phyloP scores from a whole-genome alignment of 2,329 filamentous ascomycete genomes.

The Penicillium janthinellum region DNA sequence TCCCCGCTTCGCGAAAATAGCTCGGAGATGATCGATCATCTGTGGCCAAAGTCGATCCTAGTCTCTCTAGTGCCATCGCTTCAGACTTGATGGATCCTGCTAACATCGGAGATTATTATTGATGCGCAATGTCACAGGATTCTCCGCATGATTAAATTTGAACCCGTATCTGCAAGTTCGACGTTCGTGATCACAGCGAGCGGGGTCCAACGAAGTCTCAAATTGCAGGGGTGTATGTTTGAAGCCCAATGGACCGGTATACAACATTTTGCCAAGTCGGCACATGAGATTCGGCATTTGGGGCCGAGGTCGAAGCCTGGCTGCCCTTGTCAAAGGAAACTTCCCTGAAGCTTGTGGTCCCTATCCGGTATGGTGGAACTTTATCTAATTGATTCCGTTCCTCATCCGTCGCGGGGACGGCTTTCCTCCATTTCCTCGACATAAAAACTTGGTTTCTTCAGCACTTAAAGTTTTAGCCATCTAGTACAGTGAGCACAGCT shows the following conservation, averaged over 20 bases:
- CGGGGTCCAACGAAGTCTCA: neutral
- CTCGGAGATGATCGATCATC: conserved; percentile 1
- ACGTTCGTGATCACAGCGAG: neutral
- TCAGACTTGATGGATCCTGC: neutral
- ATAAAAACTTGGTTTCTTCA: neutral
- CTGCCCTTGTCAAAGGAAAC: neutral
- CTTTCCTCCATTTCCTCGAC: neutral
- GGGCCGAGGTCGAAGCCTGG: neutral
- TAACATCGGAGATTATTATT: neutral
- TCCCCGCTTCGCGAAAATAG: neutral
- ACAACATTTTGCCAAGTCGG: neutral
- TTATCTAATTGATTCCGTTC: neutral
- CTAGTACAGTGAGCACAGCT: neutral
- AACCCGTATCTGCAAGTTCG: conserved; percentile 1
- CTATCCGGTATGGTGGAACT: neutral
- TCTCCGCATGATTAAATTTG: neutral
- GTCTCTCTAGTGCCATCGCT: neutral
- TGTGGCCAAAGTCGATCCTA: neutral
- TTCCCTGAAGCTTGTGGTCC: neutral
- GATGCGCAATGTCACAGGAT: neutral
- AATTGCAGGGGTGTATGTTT: neutral
- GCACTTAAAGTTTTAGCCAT: neutral
- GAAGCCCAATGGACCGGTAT: neutral
- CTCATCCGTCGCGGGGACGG: neutral
- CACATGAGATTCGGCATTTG: neutral